These are phyloP conservation scores for Starmera amethionina DNA, from an alignment of 805 yeast genomes.

Conservation along the genomic window DNA sequence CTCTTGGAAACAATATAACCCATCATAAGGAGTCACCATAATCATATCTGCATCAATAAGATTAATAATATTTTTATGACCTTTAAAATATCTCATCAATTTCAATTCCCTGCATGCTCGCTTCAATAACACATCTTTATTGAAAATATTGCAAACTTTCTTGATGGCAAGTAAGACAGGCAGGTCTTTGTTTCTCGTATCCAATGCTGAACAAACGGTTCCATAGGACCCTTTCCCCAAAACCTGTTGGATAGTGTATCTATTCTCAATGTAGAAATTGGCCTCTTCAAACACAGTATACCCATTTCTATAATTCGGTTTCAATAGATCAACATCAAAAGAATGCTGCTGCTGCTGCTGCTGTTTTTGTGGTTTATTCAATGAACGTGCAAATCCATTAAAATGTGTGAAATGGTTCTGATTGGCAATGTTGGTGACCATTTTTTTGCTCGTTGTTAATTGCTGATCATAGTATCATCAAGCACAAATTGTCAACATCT, in stretches of 20 bases:
- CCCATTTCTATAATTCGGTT: conserved; percentile 8
- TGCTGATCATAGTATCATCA: too few species aligned
- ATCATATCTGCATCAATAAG: conserved; percentile 70
- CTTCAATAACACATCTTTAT: conserved; percentile 54
- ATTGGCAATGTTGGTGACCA: too few species aligned
- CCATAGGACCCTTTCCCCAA: conserved; percentile 87
- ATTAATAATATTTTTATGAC: conserved; percentile 74
- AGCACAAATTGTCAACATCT: too few species aligned
- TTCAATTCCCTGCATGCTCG: conserved; percentile 80
- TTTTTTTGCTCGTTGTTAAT: too few species aligned
- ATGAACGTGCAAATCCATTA: neutral
- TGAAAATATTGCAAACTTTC: conserved; percentile 64
- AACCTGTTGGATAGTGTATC: conserved; percentile 47
- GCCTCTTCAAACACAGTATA: conserved; percentile 37
- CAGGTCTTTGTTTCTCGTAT: conserved; percentile 24
- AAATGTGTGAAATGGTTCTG: neutral
- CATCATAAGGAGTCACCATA: conserved; percentile 59
- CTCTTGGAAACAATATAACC: conserved; percentile 85
- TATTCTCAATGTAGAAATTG: conserved; percentile 50
- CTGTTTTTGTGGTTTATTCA: neutral
- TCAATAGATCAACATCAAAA: neutral
- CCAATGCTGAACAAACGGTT: conserved; percentile 68
- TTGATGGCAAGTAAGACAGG: conserved; percentile 58
- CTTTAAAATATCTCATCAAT: conserved; percentile 72
- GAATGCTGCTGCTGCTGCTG: conserved; percentile 3